Conservation (phyloP, 768 basidiomycete species). For the Austroboletus eburneus region DNA sequence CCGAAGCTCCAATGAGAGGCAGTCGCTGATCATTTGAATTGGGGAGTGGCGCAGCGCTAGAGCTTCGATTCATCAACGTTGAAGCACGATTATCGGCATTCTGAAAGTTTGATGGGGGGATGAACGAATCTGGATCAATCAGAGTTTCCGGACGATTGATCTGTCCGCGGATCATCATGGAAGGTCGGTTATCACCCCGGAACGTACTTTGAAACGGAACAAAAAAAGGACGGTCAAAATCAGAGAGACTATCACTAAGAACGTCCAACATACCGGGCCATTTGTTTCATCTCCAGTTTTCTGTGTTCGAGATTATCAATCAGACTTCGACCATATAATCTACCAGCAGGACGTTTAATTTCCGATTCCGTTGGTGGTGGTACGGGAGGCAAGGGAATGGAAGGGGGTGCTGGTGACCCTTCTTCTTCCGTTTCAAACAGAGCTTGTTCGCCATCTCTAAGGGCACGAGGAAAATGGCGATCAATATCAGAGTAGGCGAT, state of each 20-base stretch:
- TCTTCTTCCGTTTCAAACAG: slow-evolving; percentile 43
- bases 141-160: slow-evolving; percentile 58
- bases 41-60: slow-evolving; percentile 62
- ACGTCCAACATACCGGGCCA: slow-evolving; percentile 62
- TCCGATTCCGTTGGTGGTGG: slow-evolving; percentile 31
- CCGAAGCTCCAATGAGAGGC: slow-evolving; percentile 29
- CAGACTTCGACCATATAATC: slow-evolving; percentile 80
- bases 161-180: slow-evolving; percentile 82
- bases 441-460: slow-evolving; percentile 74
- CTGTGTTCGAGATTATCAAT: slow-evolving; percentile 86
- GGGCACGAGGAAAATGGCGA: slow-evolving; percentile 61
- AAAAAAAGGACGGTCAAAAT: slow-evolving; percentile 7
- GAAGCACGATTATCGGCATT: slow-evolving; percentile 42
- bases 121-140: slow-evolving; percentile 66
- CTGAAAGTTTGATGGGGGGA: slow-evolving; percentile 44
- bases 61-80: slow-evolving; percentile 44
- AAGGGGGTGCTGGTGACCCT: slow-evolving; percentile 30
- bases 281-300: slow-evolving; percentile 77
- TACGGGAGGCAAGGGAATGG: slow-evolving; percentile 29
- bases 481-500: slow-evolving; percentile 60
- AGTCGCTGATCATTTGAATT: slow-evolving; percentile 48
- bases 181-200: slow-evolving; percentile 81
- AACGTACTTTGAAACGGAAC: slow-evolving; percentile 56
- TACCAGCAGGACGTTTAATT: slow-evolving; percentile 62
- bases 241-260: not conserved